Evolutionary conservation across 805 yeast species (phyloP), one percentile per base, ranked within the genome.

Genomic region (Saturnispora serradocipensis): DNA sequence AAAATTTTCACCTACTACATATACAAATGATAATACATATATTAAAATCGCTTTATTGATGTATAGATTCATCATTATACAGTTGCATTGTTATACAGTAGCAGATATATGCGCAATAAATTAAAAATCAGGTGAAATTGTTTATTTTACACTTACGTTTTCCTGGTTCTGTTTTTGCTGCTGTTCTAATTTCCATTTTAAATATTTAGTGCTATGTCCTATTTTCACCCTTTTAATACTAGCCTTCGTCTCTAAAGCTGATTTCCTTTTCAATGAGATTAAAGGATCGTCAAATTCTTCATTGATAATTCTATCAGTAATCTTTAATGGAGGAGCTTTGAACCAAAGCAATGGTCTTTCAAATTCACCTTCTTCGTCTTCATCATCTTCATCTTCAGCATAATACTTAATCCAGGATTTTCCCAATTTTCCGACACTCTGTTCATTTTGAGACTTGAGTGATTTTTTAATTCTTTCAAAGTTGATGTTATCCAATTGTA

Each of bases 161-260:
- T 43, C 35, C 38, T 42, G 35, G 24, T 54, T 48, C 28, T 43
- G 44, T 28, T 53, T 43, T 47, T 52, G 45, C 18, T 16, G 36
- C 24, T 48, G 61, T 46, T 30, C 34, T 30, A 38, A 20, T 61
- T 76, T 79, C 76, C 76, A 81, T 1, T 88, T 86, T 62, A 88
- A 65, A 61, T 86, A 89, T 60, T 75, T 73, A 2, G 88, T 87
- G 48, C 86, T 78, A 60, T 88, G 95, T 5, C 95, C 88, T 36
- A 82, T 62, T 36, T 76, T 75, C 27, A 65, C 56, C 3, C 61
- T 53, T 56, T 73, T 52, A 50, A 72, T 43, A n/a, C 61, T 61
- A 27, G 40, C 47, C 10, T 38, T 50, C 38, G 48, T 16, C 53
- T 40, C 48, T 16, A 43, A 25, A 2, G 34, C 45, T 50, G 46